Evolutionary conservation across 495 filamentous ascomycete species (phyloP), one percentile per base, ranked within the genome.

Genomic region (Aspergillus nidulans): DNA sequence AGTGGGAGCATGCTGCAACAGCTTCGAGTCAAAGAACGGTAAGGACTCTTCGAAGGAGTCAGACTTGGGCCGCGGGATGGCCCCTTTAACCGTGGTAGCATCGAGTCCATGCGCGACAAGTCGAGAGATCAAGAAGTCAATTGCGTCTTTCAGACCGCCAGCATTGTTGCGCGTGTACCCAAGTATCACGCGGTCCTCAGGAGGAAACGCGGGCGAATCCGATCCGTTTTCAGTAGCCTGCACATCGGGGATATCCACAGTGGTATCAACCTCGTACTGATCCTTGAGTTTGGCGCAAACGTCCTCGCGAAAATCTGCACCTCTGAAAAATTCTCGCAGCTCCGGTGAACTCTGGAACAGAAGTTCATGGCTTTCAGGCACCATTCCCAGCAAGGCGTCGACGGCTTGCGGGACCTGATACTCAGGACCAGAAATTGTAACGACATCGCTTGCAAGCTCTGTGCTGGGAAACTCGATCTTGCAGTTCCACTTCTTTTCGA

Each of bases 401-500:
- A 96, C 91, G 56, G 90, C 95, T 64, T 91, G 85, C 56, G 95
- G 92, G 39, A 97, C 90, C 80, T 96, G 92, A 79, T 94, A 97
- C 72, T 97, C 91, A 13, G 94, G 94, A 15, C 94, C 94, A 40
- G 92, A 91, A 54, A 97, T 91, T 6, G 86, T 92, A 57, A 99
- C 89, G 63, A 92, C 85, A 70, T 99, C 95, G 67, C 92, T 97
- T 24, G 94, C 95, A 71, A 91, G 86, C 69, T 99, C 94, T 16
- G 94, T 97, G 71, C 90, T 96, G 10, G 94, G 95, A 67, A 97
- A 97, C 58, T 89, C 85, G 63, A 97, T 89, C 75, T 96, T 96
- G 84, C 94, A 97, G 67, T 96, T 96, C 89, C 90, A 97, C 69
- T 92, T 95, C 79, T 92, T 92, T 77, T 97, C 95, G 20, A 97